These are phyloP conservation scores for Zymoseptoria ardabiliae DNA, from an alignment of 2,329 filamentous ascomycete species.

Conservation along the genomic window DNA sequence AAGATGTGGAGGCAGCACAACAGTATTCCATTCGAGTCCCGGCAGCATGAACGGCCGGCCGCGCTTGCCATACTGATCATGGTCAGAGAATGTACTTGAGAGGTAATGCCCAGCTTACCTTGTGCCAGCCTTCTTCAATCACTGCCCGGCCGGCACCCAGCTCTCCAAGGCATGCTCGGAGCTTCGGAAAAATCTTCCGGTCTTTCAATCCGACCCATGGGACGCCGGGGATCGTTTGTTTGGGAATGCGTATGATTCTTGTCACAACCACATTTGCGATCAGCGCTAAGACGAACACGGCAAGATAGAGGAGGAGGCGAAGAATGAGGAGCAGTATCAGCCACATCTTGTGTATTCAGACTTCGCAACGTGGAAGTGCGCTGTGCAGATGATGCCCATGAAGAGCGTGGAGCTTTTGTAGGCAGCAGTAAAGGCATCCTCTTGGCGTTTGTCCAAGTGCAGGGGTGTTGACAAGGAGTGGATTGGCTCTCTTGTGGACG, in stretches of 20 bases:
- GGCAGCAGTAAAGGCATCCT: too few relatives aligned
- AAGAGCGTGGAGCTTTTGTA: too few relatives aligned
- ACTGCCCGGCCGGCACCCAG: not conserved
- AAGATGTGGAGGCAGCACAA: slow-evolving; percentile 12
- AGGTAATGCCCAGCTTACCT: not conserved
- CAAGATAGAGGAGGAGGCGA: too few relatives aligned
- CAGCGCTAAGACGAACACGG: not conserved
- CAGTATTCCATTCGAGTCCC: slow-evolving; percentile 7
- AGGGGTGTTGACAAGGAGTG: too few relatives aligned
- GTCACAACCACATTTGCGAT: not conserved
- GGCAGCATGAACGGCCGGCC: slow-evolving; percentile 4
- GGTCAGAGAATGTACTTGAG: not conserved
- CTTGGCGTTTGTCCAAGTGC: too few relatives aligned
- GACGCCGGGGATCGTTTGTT: not conserved
- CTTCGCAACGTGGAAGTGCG: too few relatives aligned
- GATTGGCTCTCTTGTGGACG: too few relatives aligned
- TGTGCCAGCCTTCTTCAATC: slow-evolving; percentile 5
- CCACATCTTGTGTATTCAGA: too few relatives aligned
- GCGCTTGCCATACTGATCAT: slow-evolving; percentile 1
- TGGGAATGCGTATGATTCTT: slow-evolving; percentile 1
- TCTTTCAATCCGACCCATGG: slow-evolving; percentile 7
- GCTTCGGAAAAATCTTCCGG: slow-evolving; percentile 2
- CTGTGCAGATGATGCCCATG: too few relatives aligned
- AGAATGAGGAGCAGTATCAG: too few relatives aligned
- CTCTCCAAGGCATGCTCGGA: slow-evolving; percentile 3